Base-by-base conservation (phyloP, 345 rosid species). In the Hibiscus tridactylites region DNA sequence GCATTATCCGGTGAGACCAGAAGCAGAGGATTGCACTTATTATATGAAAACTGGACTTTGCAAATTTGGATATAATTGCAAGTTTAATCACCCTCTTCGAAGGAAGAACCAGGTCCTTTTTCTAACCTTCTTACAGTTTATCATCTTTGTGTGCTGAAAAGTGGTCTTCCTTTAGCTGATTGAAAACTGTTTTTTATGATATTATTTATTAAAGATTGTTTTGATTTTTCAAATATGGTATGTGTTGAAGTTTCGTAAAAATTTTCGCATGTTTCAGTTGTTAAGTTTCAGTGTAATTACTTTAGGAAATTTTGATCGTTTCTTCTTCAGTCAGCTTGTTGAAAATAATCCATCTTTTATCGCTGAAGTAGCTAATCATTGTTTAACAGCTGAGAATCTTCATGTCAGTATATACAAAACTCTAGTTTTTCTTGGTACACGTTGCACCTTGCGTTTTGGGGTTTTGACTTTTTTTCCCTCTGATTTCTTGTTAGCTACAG, bases 21-120 rank as follows among this genome's bases (percentile, higher is more conserved):
- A 82, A 11, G 97, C 91, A 3, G 93, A 86, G 79, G 96, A 90
- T 81, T 92, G 99, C 63, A 49, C 99, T 0, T 90, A 44, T 70
- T 92, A 89, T 52, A 88, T 95, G 82, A 88, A 83, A 78, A 89
- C 90, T 9, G 96, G 97, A 28, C 77, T 75, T 67, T 92, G 99
- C 86, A 95, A 88, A 73, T 95, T 78, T 72, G 98, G 91, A 56
- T 85, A 83, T 24, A 83, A 65, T 80, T 92, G 99, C 91, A 92
- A 87, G 89, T 92, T 90, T 79, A 95, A 95, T 75, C 99, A 95
- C 33, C 97, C 99, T 31, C 65, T 85, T 66, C 80, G 76, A 16
- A 77, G 78, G 70, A 87, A 74, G 73, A 73, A 37, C 74, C 88
- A 85, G 92, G 99, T 92, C 78, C 19, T 62, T 28, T 54, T 21